Conservation (phyloP, 202 grass and related monocot genomes). For the Bolboschoenoplectus hybrid region DNA sequence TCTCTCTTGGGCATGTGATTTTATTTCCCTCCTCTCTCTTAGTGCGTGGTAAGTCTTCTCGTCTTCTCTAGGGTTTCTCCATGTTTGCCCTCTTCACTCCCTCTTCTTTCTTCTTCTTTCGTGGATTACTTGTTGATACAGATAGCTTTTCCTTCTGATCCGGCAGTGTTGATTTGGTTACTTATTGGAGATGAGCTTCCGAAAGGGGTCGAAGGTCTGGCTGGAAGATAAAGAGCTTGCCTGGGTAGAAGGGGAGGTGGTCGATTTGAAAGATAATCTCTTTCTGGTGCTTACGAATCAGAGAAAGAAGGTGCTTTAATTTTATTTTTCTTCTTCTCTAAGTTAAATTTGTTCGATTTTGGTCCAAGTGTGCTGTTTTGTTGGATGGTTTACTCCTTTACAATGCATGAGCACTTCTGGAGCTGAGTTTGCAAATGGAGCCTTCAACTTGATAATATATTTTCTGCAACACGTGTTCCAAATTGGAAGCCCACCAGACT, state of each 20-base stretch:
- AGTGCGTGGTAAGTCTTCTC: not conserved
- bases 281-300: slow-evolving; percentile 61
- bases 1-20: slow-evolving; percentile 5
- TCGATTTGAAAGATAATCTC: slow-evolving; percentile 54
- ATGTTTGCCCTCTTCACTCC: not conserved
- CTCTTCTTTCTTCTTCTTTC: slow-evolving; percentile 16
- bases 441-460: slow-evolving; percentile 2
- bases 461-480: not conserved
- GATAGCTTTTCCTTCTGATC: not conserved
- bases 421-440: slow-evolving; percentile 6
- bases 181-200: slow-evolving; percentile 71
- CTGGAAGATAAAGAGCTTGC: slow-evolving; percentile 85
- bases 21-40: slow-evolving; percentile 8
- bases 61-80: slow-evolving; percentile 34
- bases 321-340: slow-evolving; percentile 44
- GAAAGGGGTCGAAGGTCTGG: slow-evolving; percentile 91
- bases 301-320: slow-evolving; percentile 65
- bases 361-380: not conserved
- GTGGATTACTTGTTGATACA: not conserved
- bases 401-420: slow-evolving; percentile 8
- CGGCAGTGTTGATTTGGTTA: slow-evolving; percentile 44
- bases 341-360: slow-evolving; percentile 18
- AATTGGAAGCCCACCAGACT: not conserved
- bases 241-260: slow-evolving; percentile 87
- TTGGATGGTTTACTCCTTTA: slow-evolving; percentile 4